Percentiles rank a stretch among this genome's conserved stretches.
These are phyloP conservation scores for Sisymbrium irio DNA, from an alignment of 345 rosid species.

Conservation along the genomic window DNA sequence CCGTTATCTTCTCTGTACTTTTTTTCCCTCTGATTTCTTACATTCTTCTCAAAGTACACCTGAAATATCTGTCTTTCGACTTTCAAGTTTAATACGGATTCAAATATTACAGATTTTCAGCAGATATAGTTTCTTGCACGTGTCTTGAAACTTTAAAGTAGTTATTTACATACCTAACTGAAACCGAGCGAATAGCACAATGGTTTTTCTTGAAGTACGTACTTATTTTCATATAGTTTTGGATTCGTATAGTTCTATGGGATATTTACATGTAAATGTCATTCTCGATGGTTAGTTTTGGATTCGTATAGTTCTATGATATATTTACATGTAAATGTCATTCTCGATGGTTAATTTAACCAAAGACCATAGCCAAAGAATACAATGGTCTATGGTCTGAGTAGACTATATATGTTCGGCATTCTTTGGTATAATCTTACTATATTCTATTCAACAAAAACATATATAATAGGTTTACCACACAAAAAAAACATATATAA, in stretches of 20 bases:
- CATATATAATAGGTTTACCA: neutral
- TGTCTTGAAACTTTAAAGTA: neutral
- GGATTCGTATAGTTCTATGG: neutral
- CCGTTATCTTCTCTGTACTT: slow-evolving; percentile 21
- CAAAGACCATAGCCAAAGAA: neutral
- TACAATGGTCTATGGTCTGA: neutral
- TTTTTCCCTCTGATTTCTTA: slow-evolving; percentile 8
- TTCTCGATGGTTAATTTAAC: neutral
- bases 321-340: neutral
- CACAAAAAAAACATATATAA: neutral
- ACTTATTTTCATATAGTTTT: neutral
- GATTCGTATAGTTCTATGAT: neutral
- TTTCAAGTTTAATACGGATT: neutral
- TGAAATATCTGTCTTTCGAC: neutral
- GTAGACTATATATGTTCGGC: neutral
- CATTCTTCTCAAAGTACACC: slow-evolving; percentile 26
- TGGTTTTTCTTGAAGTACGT: neutral
- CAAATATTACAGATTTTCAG: neutral
- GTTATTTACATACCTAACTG: neutral
- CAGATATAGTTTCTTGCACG: neutral
- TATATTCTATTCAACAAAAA: neutral
- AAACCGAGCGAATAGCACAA: neutral
- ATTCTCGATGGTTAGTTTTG: neutral
- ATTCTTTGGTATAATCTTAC: too few relatives aligned
- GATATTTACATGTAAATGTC: neutral